Percentiles rank a stretch among this genome's conserved stretches.
Evolutionary conservation across 2,329 filamentous ascomycete genomes (phyloP).

Genomic region (Cordyceps tenuipes): DNA sequence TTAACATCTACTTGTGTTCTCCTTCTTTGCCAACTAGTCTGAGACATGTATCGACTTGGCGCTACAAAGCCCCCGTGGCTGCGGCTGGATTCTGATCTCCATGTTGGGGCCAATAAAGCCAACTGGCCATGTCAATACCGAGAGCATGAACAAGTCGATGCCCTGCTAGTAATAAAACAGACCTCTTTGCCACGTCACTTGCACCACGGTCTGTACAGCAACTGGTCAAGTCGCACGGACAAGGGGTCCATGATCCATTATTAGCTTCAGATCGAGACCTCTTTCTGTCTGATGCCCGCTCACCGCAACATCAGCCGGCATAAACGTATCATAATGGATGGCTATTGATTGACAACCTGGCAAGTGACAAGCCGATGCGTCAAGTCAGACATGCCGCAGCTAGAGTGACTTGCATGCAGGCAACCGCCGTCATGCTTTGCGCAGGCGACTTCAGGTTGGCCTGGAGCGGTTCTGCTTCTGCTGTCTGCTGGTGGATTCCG

Average conservation of each 20-base stretch:
- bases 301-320: conserved; percentile 1
- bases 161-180: background rate
- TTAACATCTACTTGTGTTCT: background rate
- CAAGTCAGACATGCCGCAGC: background rate
- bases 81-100: background rate
- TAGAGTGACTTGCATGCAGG: background rate
- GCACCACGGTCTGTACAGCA: background rate
- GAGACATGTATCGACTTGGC: conserved; percentile 8
- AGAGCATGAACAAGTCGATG: background rate
- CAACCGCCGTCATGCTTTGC: background rate
- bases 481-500: too few relatives aligned
- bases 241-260: background rate
- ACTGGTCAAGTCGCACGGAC: background rate
- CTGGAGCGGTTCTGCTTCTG: too few relatives aligned
- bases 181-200: background rate
- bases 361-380: background rate
- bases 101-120: background rate
- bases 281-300: background rate
- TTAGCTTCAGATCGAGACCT: conserved; percentile 2
- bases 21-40: background rate
- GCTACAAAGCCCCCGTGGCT: background rate
- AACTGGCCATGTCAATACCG: background rate
- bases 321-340: background rate
- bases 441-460: background rate
- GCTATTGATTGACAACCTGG: too few relatives aligned